These are phyloP conservation scores for Scheffersomyces quercinus DNA, from an alignment of 1,139 yeast genomes.

Conservation along the genomic window DNA sequence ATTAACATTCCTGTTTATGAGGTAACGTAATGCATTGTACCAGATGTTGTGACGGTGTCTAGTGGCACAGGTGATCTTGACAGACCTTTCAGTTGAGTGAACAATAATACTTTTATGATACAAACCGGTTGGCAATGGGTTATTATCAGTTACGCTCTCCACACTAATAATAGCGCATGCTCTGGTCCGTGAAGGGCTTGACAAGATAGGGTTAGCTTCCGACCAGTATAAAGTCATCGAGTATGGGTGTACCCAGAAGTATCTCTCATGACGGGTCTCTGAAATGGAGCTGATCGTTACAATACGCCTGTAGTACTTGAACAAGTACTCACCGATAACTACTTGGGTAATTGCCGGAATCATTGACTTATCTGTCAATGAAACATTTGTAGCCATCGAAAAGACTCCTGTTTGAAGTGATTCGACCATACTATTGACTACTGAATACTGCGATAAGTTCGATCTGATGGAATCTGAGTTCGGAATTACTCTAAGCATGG, in stretches of 20 bases:
- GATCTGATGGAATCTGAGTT: constrained; percentile 31
- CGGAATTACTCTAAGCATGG: constrained; percentile 12
- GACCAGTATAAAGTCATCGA: constrained; percentile 92
- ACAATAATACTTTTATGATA: constrained; percentile 83
- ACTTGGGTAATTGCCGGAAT: constrained; percentile 90
- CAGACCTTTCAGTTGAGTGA: constrained; percentile 63
- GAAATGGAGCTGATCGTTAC: constrained; percentile 76
- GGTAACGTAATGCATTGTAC: constrained; percentile 80
- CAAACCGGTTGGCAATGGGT: constrained; percentile 88
- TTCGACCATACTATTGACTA: constrained; percentile 25
- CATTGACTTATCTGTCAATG: constrained; percentile 71
- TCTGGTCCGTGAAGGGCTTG: constrained; percentile 69
- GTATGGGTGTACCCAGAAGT: constrained; percentile 97
- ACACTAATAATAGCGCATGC: constrained; percentile 83
- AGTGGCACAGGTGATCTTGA: constrained; percentile 85
- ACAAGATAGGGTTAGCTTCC: constrained; percentile 72
- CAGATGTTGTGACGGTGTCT: constrained; percentile 89
- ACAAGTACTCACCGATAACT: constrained; percentile 87
- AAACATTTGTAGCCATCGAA: constrained; percentile 70
- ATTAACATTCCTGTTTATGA: constrained; percentile 68
- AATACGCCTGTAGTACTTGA: constrained; percentile 79
- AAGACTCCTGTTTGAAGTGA: constrained; percentile 38
- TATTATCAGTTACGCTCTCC: constrained; percentile 78
- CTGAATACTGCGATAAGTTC: constrained; percentile 33
- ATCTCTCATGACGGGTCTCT: constrained; percentile 84